Conservation (phyloP, 192 early-diverging fungal genomes). For the Lobulomyces angularis region DNA sequence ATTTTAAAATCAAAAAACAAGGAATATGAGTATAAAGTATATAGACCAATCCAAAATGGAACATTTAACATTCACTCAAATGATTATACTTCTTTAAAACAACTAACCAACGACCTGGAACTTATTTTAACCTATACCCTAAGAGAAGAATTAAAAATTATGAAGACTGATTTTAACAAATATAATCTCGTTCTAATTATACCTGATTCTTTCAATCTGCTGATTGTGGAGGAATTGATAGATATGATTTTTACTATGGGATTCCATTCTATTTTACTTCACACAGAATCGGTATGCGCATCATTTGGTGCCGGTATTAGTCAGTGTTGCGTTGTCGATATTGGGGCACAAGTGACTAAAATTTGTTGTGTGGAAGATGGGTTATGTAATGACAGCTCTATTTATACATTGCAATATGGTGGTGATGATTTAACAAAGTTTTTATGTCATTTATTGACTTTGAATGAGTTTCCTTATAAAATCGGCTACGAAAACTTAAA, state of each 20-base stretch:
- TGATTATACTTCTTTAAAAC: conserved; percentile 56
- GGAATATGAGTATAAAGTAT: conserved; percentile 15
- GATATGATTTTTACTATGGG: conserved; percentile 63
- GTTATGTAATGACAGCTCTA: conserved; percentile 56
- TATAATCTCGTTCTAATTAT: conserved; percentile 69
- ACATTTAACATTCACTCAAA: conserved; percentile 56
- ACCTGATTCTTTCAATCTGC: conserved; percentile 59
- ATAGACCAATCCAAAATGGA: conserved; percentile 72
- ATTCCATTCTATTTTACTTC: conserved; percentile 56
- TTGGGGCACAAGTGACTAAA: conserved; percentile 81
- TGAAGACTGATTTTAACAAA: conserved; percentile 34
- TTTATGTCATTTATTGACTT: conserved; percentile 49
- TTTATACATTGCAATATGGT: conserved; percentile 56
- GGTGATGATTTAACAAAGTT: conserved; percentile 81
- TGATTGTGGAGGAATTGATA: conserved; percentile 49
- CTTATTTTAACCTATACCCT: conserved; percentile 68
- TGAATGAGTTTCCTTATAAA: conserved; percentile 63
- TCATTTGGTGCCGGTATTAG: conserved; percentile 80
- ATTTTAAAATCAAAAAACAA: conserved; percentile 9
- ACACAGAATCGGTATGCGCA: conserved; percentile 63
- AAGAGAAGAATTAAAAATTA: conserved; percentile 54
- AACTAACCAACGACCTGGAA: conserved; percentile 62
- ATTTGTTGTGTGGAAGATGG: conserved; percentile 78
- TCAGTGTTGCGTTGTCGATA: conserved; percentile 75
- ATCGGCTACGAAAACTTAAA: conserved; percentile 46